Conservation (phyloP, 2,329 filamentous ascomycete genomes). For the Aaosphaeria arxii region DNA sequence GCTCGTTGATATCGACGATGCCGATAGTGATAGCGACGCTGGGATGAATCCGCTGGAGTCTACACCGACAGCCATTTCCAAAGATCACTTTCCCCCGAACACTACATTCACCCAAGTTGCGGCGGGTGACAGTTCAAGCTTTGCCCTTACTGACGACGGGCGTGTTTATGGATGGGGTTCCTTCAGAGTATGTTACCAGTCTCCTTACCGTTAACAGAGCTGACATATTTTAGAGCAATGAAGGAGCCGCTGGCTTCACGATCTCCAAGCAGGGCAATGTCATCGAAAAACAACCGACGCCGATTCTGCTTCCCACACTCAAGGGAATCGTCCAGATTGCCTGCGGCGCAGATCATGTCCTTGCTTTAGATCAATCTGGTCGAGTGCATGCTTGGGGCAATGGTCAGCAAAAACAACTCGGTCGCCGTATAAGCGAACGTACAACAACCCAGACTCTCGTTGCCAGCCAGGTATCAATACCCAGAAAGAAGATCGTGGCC, state of each 20-base stretch:
- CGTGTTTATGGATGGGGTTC: neutral
- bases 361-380: neutral
- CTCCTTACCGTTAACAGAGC: neutral
- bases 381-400: slow-evolving; percentile 67
- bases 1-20: neutral
- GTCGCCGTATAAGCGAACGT: slow-evolving; percentile 61
- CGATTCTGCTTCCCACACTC: neutral
- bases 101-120: neutral
- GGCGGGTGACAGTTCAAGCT: neutral
- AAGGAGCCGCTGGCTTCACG: neutral
- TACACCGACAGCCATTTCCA: neutral
- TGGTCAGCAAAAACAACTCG: slow-evolving; percentile 69
- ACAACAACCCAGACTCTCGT: slow-evolving; percentile 53
- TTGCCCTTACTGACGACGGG: neutral
- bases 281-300: neutral
- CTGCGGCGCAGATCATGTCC: neutral
- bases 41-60: neutral
- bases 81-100: neutral
- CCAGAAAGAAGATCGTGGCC: slow-evolving; percentile 54
- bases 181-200: neutral
- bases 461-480: slow-evolving; percentile 38
- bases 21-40: neutral
- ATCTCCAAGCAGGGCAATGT: neutral
- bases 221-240: neutral
- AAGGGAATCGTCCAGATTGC: neutral